Conservation (phyloP, 768 basidiomycete species). For the Suillus subluteus region DNA sequence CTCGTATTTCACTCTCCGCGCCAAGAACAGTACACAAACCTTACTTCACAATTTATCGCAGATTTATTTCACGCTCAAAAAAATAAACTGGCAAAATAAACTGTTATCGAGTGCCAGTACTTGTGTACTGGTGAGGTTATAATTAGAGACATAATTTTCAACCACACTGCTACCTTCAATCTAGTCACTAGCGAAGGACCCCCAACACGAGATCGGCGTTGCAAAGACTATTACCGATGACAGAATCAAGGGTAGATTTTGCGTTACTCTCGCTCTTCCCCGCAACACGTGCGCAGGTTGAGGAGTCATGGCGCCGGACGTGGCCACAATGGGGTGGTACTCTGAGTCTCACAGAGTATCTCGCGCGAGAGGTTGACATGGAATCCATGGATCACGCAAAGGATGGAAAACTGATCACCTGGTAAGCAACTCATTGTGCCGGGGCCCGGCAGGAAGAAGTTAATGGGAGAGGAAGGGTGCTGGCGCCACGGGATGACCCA, state of each 20-base stretch:
- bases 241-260: not conserved
- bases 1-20: too few species aligned
- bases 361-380: constrained; percentile 41
- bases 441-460: too few species aligned
- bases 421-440: constrained; percentile 35
- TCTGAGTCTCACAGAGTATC: constrained; percentile 45
- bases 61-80: too few species aligned
- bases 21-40: too few species aligned
- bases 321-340: constrained; percentile 46
- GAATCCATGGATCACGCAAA: constrained; percentile 45
- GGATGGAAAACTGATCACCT: constrained; percentile 50
- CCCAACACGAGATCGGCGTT: not conserved
- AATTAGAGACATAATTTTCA: too few species aligned
- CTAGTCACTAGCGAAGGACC: not conserved
- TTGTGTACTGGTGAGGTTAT: too few species aligned
- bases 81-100: too few species aligned
- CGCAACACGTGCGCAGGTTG: constrained; percentile 47
- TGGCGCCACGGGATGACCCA: constrained; percentile 52
- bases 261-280: constrained; percentile 41
- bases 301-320: constrained; percentile 41
- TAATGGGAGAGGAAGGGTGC: constrained; percentile 44
- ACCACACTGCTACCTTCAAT: not conserved
- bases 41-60: too few species aligned
- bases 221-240: not conserved
- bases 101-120: too few species aligned